A percentile compares a stretch with the other conserved stretches of the same genome.
Conservation (phyloP, 2,329 filamentous ascomycete species). For the Trichoderma sp. region DNA sequence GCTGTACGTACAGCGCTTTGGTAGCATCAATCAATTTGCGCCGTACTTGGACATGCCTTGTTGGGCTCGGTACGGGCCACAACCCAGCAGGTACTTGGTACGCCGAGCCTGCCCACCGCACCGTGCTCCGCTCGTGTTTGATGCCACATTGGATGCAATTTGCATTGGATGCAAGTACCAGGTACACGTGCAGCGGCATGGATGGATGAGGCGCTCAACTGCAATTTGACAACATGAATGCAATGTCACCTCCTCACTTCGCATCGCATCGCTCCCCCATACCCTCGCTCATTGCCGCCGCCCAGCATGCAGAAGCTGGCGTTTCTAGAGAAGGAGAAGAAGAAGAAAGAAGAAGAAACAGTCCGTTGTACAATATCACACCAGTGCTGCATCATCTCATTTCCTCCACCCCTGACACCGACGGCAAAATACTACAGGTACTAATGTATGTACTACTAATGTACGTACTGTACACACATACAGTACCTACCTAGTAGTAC, state of each 20-base stretch:
- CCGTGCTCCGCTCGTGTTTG: background rate
- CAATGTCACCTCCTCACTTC: background rate
- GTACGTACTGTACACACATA: no score
- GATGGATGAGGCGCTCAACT: background rate
- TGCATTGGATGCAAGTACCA: background rate
- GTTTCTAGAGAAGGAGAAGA: background rate
- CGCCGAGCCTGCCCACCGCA: background rate
- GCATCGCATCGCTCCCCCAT: background rate
- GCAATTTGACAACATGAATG: background rate
- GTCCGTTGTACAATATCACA: background rate
- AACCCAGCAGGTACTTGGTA: background rate
- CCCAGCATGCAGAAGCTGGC: background rate
- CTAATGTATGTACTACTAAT: no score
- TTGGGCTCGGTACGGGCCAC: background rate
- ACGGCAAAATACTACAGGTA: no score
- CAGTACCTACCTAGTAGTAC: no score
- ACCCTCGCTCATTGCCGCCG: background rate
- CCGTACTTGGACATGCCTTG: background rate
- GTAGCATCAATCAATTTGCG: background rate
- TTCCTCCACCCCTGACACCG: background rate
- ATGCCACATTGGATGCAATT: slow-evolving; percentile 4
- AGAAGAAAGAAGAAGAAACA: background rate
- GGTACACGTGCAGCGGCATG: background rate
- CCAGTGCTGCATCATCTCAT: no score
- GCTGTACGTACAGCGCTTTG: background rate